phyloP scores from a whole-genome alignment of 176 grass and related monocot genomes.

The Leersia perrieri region DNA sequence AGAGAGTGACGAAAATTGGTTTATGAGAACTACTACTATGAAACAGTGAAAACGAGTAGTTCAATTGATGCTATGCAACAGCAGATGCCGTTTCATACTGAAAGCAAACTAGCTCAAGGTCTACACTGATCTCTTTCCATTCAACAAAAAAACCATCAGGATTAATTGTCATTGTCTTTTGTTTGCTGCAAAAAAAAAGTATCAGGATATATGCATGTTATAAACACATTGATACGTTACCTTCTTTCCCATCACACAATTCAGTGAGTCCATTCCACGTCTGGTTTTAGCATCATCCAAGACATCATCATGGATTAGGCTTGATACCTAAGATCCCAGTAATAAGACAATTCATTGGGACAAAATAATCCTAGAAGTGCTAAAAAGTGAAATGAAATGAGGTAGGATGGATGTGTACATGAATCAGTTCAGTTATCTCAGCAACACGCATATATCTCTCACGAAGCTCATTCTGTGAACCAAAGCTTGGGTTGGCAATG shows the following conservation, averaged over 20 bases:
- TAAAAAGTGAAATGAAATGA: slow-evolving; percentile 5
- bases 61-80: background rate
- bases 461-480: slow-evolving; percentile 22
- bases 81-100: background rate
- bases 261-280: slow-evolving; percentile 74
- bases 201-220: background rate
- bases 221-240: slow-evolving; percentile 17
- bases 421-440: slow-evolving; percentile 81
- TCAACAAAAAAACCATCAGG: background rate
- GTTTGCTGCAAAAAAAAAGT: background rate
- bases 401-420: slow-evolving; percentile 24
- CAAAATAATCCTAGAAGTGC: background rate
- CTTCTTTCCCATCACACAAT: slow-evolving; percentile 75
- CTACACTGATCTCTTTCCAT: background rate
- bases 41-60: slow-evolving; percentile 10
- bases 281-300: slow-evolving; percentile 79
- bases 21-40: background rate
- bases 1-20: background rate
- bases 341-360: background rate
- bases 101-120: background rate
- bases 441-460: slow-evolving; percentile 44
- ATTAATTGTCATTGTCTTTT: background rate
- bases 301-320: slow-evolving; percentile 92
- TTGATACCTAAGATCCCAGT: slow-evolving; percentile 54
- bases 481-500: background rate